These are phyloP conservation scores for Themeda triandra DNA, from an alignment of 176 grass and related monocot genomes.

Conservation along the genomic window DNA sequence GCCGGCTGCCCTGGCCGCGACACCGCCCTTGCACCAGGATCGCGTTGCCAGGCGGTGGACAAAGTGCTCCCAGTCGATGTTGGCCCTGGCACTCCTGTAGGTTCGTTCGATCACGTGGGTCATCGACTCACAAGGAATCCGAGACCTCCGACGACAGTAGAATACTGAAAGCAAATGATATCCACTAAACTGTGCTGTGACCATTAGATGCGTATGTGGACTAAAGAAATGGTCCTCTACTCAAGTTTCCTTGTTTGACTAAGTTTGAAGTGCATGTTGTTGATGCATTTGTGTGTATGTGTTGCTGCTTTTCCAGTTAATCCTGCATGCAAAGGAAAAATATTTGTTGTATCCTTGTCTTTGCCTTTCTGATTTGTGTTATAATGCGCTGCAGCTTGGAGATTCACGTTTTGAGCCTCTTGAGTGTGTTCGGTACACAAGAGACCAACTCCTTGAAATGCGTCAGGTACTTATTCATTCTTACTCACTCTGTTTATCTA, in stretches of 20 bases:
- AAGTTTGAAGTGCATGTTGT: neutral
- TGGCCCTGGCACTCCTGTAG: too few species aligned
- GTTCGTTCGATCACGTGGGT: too few species aligned
- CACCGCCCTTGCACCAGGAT: too few species aligned
- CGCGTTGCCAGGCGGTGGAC: too few species aligned
- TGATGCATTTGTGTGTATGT: neutral
- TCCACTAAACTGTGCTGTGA: neutral
- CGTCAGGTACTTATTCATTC: conserved; percentile 44
- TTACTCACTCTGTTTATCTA: neutral
- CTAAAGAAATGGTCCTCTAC: neutral
- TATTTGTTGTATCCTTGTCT: too few species aligned
- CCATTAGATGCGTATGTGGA: neutral
- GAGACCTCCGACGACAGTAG: neutral
- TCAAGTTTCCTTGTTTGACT: neutral
- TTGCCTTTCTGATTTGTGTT: neutral
- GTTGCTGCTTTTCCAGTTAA: neutral
- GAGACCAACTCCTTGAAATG: conserved; percentile 64
- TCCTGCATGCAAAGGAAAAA: neutral
- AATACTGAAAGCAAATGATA: neutral
- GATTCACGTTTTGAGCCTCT: conserved; percentile 46
- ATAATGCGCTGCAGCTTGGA: conserved; percentile 42
- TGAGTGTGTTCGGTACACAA: conserved; percentile 54
- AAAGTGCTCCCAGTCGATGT: too few species aligned
- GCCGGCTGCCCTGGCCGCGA: too few species aligned
- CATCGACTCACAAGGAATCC: too few species aligned